A percentile compares a stretch with the other conserved stretches of the same genome.
These are phyloP conservation scores for Colletotrichum sp. DNA, from an alignment of 2,329 filamentous ascomycete species.

Conservation along the genomic window DNA sequence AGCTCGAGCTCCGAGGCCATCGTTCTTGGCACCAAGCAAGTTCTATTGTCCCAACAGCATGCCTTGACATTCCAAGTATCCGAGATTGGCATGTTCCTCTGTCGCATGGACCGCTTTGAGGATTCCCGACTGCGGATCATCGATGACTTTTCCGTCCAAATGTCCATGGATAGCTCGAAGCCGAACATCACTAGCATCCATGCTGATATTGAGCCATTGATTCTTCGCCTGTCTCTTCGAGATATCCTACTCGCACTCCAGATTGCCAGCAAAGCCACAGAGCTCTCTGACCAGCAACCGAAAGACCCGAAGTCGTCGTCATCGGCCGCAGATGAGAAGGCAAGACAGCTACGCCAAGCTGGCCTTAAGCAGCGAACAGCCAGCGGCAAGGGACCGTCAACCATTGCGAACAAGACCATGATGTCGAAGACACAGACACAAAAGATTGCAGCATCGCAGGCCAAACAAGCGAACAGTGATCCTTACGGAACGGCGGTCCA, in stretches of 20 bases:
- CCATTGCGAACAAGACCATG: slow-evolving; percentile 47
- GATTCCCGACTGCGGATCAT: slow-evolving; percentile 88
- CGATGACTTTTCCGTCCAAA: slow-evolving; percentile 92
- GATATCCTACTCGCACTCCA: slow-evolving; percentile 95
- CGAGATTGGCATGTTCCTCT: slow-evolving; percentile 96
- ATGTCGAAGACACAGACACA: slow-evolving; percentile 36
- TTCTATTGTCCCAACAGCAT: slow-evolving; percentile 92
- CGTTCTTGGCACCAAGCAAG: slow-evolving; percentile 91
- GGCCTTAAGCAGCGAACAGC: slow-evolving; percentile 61
- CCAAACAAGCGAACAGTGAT: slow-evolving; percentile 22
- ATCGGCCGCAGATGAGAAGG: slow-evolving; percentile 57
- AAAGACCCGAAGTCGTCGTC: slow-evolving; percentile 38
- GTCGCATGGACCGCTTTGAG: slow-evolving; percentile 97
- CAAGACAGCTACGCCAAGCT: slow-evolving; percentile 55
- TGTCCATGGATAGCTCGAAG: slow-evolving; percentile 79
- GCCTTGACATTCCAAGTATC: slow-evolving; percentile 92
- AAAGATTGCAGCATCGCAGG: slow-evolving; percentile 33
- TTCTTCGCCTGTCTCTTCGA: slow-evolving; percentile 86
- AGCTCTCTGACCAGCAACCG: slow-evolving; percentile 74
- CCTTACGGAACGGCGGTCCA: slow-evolving; percentile 1
- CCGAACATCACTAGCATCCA: slow-evolving; percentile 77
- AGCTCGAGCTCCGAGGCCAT: slow-evolving; percentile 93
- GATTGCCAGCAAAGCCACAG: slow-evolving; percentile 88
- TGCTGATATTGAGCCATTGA: slow-evolving; percentile 87
- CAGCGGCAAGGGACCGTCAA: slow-evolving; percentile 61